These are phyloP conservation scores for Saksenaea vasiformis DNA, from an alignment of 371 early-diverging fungal genomes.

Conservation along the genomic window DNA sequence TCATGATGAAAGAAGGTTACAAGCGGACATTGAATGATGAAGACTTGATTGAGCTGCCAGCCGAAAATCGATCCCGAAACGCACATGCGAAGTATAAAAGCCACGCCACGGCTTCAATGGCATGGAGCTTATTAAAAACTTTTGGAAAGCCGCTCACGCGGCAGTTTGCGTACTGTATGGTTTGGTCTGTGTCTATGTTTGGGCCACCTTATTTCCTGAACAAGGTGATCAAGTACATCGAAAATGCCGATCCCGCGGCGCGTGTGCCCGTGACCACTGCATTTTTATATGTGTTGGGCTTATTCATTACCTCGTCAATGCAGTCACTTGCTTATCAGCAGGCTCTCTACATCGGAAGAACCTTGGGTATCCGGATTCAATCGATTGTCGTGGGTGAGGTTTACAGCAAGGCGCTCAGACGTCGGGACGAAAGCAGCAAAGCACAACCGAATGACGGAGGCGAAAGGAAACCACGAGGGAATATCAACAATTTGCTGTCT, in stretches of 20 bases:
- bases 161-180: conserved; percentile 48
- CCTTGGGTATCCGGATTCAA: conserved; percentile 52
- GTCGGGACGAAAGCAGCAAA: conserved; percentile 47
- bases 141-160: conserved; percentile 35
- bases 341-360: conserved; percentile 58
- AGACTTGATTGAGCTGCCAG: conserved; percentile 41
- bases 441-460: conserved; percentile 17
- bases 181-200: conserved; percentile 53
- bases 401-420: conserved; percentile 56
- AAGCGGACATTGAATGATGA: conserved; percentile 39
- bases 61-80: conserved; percentile 26
- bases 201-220: conserved; percentile 61
- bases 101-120: conserved; percentile 12
- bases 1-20: conserved; percentile 46
- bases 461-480: conserved; percentile 34
- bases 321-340: conserved; percentile 54
- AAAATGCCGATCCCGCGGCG: conserved; percentile 34
- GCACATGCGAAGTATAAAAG: conserved; percentile 19
- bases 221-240: conserved; percentile 58
- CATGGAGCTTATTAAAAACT: conserved; percentile 28
- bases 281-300: conserved; percentile 61
- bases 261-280: conserved; percentile 37
- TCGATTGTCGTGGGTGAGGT: conserved; percentile 65
- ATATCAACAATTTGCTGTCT: conserved; percentile 54
- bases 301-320: conserved; percentile 51